These are phyloP conservation scores for Coniosporium tulheliwenetii DNA, from an alignment of 2,329 filamentous ascomycete species.

Conservation along the genomic window DNA sequence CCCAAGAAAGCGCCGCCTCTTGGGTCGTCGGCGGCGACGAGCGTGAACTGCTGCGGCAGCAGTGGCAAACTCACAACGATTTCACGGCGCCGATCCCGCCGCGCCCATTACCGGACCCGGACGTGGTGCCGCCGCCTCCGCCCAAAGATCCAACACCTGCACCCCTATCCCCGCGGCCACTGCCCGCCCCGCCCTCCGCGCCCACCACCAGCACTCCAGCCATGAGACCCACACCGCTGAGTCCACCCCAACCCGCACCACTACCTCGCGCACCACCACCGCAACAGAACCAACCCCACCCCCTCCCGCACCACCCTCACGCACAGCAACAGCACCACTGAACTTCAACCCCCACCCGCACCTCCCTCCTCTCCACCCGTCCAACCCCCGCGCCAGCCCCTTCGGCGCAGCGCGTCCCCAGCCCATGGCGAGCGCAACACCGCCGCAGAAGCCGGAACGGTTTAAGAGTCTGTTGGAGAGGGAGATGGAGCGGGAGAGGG, in stretches of 20 bases:
- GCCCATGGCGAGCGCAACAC: constrained; percentile 27
- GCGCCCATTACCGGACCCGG: constrained; percentile 33
- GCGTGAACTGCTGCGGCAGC: constrained; percentile 45
- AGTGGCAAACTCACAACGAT: constrained; percentile 29
- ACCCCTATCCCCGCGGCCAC: constrained; percentile 5
- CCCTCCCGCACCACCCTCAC: constrained; percentile 8
- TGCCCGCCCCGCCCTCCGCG: background rate
- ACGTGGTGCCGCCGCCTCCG: constrained; percentile 1
- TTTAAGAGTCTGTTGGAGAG: constrained; percentile 58
- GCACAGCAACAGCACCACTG: constrained; percentile 6
- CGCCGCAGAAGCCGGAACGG: constrained; percentile 46
- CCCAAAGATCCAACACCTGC: constrained; percentile 24
- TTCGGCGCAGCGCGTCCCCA: constrained; percentile 10
- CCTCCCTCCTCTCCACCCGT: constrained; percentile 38
- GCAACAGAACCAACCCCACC: constrained; percentile 27
- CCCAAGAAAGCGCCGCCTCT: constrained; percentile 40
- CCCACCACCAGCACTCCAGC: constrained; percentile 4
- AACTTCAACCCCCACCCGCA: constrained; percentile 15
- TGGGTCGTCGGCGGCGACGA: constrained; percentile 46
- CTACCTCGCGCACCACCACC: constrained; percentile 1
- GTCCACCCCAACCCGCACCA: constrained; percentile 11
- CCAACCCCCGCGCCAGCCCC: constrained; percentile 26
- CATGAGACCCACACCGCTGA: constrained; percentile 21
- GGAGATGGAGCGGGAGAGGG: constrained; percentile 66
- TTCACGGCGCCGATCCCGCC: constrained; percentile 9